Conservation (phyloP, 2,329 filamentous ascomycete species). For the Ophiognomonia clavigignenti-juglandacearum region DNA sequence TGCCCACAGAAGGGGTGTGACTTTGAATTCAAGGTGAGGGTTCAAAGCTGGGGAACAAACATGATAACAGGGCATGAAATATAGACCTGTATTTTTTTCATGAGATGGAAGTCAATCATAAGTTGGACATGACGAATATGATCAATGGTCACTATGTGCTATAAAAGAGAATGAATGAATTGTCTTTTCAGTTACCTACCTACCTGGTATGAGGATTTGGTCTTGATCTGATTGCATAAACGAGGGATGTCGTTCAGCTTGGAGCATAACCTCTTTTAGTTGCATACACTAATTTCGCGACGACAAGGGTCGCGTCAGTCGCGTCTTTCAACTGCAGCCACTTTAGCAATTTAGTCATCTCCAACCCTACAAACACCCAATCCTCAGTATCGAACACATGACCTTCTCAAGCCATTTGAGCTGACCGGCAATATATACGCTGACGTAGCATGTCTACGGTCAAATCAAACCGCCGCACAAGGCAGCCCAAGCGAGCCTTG, state of each 20-base stretch:
- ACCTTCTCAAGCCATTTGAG: too few relatives aligned
- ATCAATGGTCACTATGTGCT: neutral
- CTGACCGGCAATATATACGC: neutral
- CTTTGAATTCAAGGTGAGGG: too few relatives aligned
- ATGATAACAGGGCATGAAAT: too few relatives aligned
- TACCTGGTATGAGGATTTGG: too few relatives aligned
- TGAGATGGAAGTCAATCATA: too few relatives aligned
- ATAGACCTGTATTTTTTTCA: too few relatives aligned
- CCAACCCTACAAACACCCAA: constrained; percentile 9
- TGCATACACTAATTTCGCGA: neutral
- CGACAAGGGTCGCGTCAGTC: constrained; percentile 14
- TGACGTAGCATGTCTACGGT: constrained; percentile 3
- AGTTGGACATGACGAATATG: too few relatives aligned
- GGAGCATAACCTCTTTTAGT: constrained; percentile 5
- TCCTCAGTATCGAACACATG: neutral
- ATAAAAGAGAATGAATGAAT: neutral
- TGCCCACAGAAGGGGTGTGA: too few relatives aligned
- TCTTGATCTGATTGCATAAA: neutral
- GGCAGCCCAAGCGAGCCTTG: constrained; percentile 14
- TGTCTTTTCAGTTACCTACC: neutral
- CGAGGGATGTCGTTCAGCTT: constrained; percentile 1
- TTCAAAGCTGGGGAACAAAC: too few relatives aligned
- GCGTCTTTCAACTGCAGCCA: too few relatives aligned
- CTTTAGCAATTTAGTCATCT: neutral
- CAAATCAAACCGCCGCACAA: constrained; percentile 3